Percentiles rank a stretch among this genome's conserved stretches.
phyloP scores from a whole-genome alignment of 345 rosid species.

The Kernera saxatilis region DNA sequence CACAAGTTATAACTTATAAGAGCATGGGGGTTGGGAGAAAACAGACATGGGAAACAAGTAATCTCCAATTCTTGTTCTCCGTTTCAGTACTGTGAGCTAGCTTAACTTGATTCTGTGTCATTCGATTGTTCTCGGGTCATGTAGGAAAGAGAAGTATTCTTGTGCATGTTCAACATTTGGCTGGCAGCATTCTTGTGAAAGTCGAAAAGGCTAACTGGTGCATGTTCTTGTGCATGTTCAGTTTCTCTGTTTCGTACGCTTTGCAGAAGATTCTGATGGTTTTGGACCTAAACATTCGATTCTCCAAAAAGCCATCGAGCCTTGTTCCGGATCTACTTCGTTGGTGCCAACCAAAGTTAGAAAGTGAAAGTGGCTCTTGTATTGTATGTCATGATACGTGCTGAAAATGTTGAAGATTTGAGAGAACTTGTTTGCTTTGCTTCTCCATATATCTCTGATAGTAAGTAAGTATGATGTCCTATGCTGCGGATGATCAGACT shows the following conservation, averaged over 20 bases:
- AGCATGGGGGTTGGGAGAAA: conserved; percentile 49
- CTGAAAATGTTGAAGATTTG: conserved; percentile 53
- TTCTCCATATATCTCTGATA: background rate
- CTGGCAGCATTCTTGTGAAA: conserved; percentile 49
- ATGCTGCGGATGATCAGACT: conserved; percentile 54
- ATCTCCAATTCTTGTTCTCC: too few relatives aligned
- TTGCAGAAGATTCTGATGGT: conserved; percentile 29
- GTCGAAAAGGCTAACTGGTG: conserved; percentile 49
- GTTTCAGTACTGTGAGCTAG: too few relatives aligned
- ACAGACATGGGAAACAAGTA: conserved; percentile 39
- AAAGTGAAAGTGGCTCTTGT: conserved; percentile 19
- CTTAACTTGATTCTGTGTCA: too few relatives aligned
- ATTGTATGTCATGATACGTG: conserved; percentile 56
- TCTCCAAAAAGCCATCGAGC: conserved; percentile 30
- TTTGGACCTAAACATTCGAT: conserved; percentile 32
- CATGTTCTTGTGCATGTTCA: conserved; percentile 58
- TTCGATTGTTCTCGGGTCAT: too few relatives aligned
- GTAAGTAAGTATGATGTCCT: background rate
- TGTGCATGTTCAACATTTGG: conserved; percentile 55
- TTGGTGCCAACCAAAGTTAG: conserved; percentile 56
- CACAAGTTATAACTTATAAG: conserved; percentile 39
- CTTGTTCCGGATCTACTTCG: conserved; percentile 55
- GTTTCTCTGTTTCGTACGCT: conserved; percentile 54
- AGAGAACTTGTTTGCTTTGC: background rate
- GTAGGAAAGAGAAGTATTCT: too few relatives aligned